Conservation (phyloP, 1,139 yeast genomes). For the Blastobotrys niveus region DNA sequence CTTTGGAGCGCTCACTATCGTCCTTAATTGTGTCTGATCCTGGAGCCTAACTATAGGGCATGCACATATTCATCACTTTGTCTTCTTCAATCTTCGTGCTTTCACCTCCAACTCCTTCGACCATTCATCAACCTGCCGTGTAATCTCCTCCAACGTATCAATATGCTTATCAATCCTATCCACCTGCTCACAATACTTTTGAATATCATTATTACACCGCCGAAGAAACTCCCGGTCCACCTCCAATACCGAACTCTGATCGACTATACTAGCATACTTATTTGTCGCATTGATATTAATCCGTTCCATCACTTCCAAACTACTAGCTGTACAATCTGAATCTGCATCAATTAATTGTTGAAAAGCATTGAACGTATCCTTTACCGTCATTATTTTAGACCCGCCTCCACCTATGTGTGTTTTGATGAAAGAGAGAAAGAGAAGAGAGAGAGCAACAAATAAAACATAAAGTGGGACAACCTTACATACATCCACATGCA, state of each 20-base stretch:
- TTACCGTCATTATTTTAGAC: neutral
- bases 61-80: no score
- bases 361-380: conserved; percentile 15
- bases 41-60: neutral
- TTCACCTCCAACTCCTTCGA: conserved; percentile 48
- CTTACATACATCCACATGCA: neutral
- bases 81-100: conserved; percentile 25
- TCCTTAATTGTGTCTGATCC: neutral
- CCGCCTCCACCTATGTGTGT: no score
- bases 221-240: conserved; percentile 23
- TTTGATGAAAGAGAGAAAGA: no score
- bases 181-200: conserved; percentile 18
- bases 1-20: no score
- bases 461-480: no score
- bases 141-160: conserved; percentile 42
- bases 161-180: conserved; percentile 43
- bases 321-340: conserved; percentile 30
- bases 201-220: conserved; percentile 19
- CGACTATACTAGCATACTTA: conserved; percentile 29
- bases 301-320: conserved; percentile 34
- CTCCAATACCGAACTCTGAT: conserved; percentile 26
- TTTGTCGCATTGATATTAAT: conserved; percentile 29
- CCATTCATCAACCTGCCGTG: conserved; percentile 57
- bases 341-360: conserved; percentile 30
- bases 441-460: no score